These are phyloP conservation scores for Ceratorhiza oryzae-sativae DNA, from an alignment of 1,284 basidiomycete genomes.

Conservation along the genomic window DNA sequence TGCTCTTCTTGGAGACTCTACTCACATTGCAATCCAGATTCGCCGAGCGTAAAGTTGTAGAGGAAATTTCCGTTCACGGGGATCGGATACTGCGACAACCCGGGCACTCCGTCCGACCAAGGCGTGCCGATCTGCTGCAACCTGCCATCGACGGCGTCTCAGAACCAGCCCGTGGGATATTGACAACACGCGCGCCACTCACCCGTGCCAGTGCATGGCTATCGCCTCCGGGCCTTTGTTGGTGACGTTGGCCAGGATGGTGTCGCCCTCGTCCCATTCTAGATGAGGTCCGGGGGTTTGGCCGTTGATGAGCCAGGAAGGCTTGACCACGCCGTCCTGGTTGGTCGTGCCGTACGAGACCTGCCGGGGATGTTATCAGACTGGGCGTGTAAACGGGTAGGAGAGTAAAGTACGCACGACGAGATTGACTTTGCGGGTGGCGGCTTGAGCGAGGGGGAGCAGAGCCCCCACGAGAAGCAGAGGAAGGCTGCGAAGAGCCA, in stretches of 20 bases:
- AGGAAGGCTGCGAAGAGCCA: conserved; percentile 22
- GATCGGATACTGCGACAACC: conserved; percentile 29
- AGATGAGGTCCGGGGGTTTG: conserved; percentile 39
- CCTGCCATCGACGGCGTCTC: background rate
- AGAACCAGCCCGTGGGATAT: background rate
- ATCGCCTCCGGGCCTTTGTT: conserved; percentile 30
- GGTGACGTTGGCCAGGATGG: conserved; percentile 26
- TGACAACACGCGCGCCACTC: background rate
- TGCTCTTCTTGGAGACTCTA: background rate
- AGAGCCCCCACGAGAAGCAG: conserved; percentile 19
- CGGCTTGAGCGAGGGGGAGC: conserved; percentile 12
- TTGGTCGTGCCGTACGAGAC: conserved; percentile 19
- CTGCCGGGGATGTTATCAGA: too few relatives aligned
- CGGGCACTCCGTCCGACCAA: conserved; percentile 41
- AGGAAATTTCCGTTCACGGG: background rate
- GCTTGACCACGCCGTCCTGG: conserved; percentile 7
- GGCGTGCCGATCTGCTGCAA: conserved; percentile 38
- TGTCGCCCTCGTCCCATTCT: conserved; percentile 38
- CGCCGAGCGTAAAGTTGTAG: conserved; percentile 18
- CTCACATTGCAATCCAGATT: conserved; percentile 21
- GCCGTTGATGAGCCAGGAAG: conserved; percentile 39
- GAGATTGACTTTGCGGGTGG: conserved; percentile 1
- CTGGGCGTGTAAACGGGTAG: too few relatives aligned
- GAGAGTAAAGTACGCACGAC: background rate
- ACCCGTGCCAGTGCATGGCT: conserved; percentile 36